A percentile compares a stretch with the other conserved stretches of the same genome.
These are phyloP conservation scores for Trichosphaerium sp. DNA, from an alignment of 78 protist genomes.

Conservation along the genomic window DNA sequence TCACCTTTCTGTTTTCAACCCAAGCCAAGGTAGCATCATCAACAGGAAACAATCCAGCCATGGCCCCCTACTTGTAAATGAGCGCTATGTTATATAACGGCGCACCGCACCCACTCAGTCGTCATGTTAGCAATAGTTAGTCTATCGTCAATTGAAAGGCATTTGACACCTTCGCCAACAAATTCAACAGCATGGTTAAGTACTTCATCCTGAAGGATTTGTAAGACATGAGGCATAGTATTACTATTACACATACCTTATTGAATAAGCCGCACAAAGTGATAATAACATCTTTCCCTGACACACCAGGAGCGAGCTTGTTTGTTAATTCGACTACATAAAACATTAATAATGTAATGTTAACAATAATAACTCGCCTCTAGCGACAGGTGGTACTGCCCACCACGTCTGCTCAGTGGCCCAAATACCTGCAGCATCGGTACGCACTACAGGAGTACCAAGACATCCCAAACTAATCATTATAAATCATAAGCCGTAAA, in stretches of 20 bases:
- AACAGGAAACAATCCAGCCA: conserved; percentile 58
- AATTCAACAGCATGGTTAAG: conserved; percentile 61
- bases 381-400: conserved; percentile 43
- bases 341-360: background rate
- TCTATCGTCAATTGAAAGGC: conserved; percentile 33
- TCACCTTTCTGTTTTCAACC: too few relatives aligned
- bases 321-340: background rate
- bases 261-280: conserved; percentile 54
- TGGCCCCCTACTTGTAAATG: too few relatives aligned
- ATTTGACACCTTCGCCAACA: conserved; percentile 3
- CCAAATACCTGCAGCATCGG: conserved; percentile 69
- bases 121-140: conserved; percentile 66
- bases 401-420: conserved; percentile 61
- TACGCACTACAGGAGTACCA: conserved; percentile 64
- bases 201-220: background rate
- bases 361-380: background rate
- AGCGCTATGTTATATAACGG: too few relatives aligned
- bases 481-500: conserved; percentile 9
- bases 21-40: conserved; percentile 15
- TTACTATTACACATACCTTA: conserved; percentile 7
- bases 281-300: conserved; percentile 66
- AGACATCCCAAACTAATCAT: conserved; percentile 60
- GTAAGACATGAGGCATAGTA: background rate
- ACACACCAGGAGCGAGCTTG: conserved; percentile 32
- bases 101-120: conserved; percentile 74